phyloP scores from a whole-genome alignment of 805 yeast genomes.

The Candida chilensis region DNA sequence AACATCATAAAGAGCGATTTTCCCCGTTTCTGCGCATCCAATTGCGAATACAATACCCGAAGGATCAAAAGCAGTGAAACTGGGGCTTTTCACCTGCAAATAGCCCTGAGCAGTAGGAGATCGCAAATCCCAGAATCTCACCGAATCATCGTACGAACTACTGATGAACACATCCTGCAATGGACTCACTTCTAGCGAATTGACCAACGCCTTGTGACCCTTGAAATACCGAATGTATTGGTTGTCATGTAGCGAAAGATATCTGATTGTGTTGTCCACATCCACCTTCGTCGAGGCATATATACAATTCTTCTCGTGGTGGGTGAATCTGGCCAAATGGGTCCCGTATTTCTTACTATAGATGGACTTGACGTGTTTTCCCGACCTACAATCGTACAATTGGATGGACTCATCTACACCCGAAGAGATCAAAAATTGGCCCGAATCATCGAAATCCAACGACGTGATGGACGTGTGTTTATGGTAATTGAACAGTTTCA shows the following conservation, averaged over 20 bases:
- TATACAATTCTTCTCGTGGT: slow-evolving; percentile 59
- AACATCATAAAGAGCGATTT: slow-evolving; percentile 52
- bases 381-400: slow-evolving; percentile 66
- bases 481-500: slow-evolving; percentile 32
- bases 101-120: slow-evolving; percentile 58
- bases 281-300: slow-evolving; percentile 66
- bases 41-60: slow-evolving; percentile 76
- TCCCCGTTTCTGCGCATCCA: slow-evolving; percentile 33
- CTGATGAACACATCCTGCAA: slow-evolving; percentile 54
- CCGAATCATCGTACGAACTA: slow-evolving; percentile 68
- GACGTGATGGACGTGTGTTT: slow-evolving; percentile 52
- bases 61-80: slow-evolving; percentile 69
- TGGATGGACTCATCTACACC: slow-evolving; percentile 81
- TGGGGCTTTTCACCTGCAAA: slow-evolving; percentile 37
- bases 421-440: slow-evolving; percentile 65
- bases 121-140: slow-evolving; percentile 82
- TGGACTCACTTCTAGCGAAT: slow-evolving; percentile 66
- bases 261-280: slow-evolving; percentile 69
- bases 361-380: slow-evolving; percentile 58
- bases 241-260: slow-evolving; percentile 68
- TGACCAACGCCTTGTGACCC: slow-evolving; percentile 79
- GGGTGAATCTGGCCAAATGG: slow-evolving; percentile 79
- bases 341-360: slow-evolving; percentile 90
- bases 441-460: slow-evolving; percentile 75
- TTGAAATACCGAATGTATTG: slow-evolving; percentile 76